Evolutionary conservation across 2,329 filamentous ascomycete genomes (phyloP).

Genomic region (Pezicula radicicola): DNA sequence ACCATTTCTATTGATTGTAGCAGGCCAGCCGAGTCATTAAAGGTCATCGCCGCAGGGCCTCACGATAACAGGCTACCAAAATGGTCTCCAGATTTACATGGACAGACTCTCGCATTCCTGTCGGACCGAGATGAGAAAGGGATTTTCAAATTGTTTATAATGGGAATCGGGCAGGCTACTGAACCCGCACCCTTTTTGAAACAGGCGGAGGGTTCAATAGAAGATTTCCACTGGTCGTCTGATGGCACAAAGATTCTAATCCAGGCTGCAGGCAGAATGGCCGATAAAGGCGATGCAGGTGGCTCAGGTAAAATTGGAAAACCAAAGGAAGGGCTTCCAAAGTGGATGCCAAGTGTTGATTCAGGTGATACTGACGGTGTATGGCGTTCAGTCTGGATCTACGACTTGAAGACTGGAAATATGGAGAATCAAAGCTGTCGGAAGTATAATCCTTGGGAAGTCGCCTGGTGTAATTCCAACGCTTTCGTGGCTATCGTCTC

Average conservation of each 20-base stretch:
- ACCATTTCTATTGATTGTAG: not conserved
- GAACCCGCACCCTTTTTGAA: not conserved
- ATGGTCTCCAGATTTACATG: conserved; percentile 1
- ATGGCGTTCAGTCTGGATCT: not conserved
- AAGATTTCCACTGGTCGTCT: conserved; percentile 3
- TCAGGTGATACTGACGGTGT: not conserved
- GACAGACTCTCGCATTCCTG: conserved; percentile 2
- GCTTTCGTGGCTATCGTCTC: not conserved
- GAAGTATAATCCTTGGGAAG: conserved; percentile 1
- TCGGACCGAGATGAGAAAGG: conserved; percentile 1
- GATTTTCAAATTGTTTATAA: conserved; percentile 1
- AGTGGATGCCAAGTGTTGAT: conserved; percentile 3
- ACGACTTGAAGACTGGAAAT: not conserved
- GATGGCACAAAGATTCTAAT: conserved; percentile 2
- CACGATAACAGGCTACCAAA: not conserved
- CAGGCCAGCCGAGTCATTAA: not conserved
- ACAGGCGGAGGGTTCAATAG: not conserved
- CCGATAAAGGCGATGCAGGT: not conserved
- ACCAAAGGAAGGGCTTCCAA: conserved; percentile 27
- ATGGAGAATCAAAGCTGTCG: not conserved
- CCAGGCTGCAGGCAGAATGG: not conserved
- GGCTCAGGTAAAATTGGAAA: conserved; percentile 3
- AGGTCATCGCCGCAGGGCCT: not conserved
- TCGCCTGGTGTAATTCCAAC: not conserved
- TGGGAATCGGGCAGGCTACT: not conserved